Evolutionary conservation across 1,284 basidiomycete genomes (phyloP).

Genomic region (Apiotrichum domesticum): DNA sequence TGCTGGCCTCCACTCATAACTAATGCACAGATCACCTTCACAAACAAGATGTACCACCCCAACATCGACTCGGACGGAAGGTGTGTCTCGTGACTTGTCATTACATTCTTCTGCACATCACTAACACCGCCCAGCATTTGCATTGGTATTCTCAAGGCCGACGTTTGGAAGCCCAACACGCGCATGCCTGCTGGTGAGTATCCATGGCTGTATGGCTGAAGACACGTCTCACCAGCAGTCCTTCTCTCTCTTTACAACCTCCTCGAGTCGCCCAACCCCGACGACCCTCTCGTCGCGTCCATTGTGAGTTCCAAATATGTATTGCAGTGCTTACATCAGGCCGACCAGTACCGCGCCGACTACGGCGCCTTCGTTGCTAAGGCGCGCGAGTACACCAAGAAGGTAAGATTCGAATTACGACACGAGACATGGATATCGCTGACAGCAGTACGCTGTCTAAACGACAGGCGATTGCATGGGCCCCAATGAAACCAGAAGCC

Average conservation of each 20-base stretch:
- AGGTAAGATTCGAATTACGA: constrained; percentile 18
- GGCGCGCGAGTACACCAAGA: constrained; percentile 39
- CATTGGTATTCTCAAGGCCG: constrained; percentile 49
- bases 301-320: constrained; percentile 30
- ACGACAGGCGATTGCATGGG: no score
- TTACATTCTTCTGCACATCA: no score
- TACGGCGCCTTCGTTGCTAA: constrained; percentile 37
- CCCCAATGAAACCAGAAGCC: no score
- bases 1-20: no score
- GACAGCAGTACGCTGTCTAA: constrained; percentile 10
- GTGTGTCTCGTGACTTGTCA: constrained; percentile 49
- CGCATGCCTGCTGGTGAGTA: constrained; percentile 63
- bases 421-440: constrained; percentile 1
- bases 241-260: constrained; percentile 74
- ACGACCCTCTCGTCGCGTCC: constrained; percentile 68
- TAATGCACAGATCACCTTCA: constrained; percentile 65
- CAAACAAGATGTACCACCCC: constrained; percentile 68
- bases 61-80: constrained; percentile 66
- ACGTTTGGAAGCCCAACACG: constrained; percentile 76
- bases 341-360: constrained; percentile 43
- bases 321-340: constrained; percentile 19
- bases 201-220: background rate
- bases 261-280: constrained; percentile 76
- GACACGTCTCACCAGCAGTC: constrained; percentile 50
- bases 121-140: constrained; percentile 49